Conservation (phyloP, 2,329 filamentous ascomycete species). For the Colletotrichum liaoningense region DNA sequence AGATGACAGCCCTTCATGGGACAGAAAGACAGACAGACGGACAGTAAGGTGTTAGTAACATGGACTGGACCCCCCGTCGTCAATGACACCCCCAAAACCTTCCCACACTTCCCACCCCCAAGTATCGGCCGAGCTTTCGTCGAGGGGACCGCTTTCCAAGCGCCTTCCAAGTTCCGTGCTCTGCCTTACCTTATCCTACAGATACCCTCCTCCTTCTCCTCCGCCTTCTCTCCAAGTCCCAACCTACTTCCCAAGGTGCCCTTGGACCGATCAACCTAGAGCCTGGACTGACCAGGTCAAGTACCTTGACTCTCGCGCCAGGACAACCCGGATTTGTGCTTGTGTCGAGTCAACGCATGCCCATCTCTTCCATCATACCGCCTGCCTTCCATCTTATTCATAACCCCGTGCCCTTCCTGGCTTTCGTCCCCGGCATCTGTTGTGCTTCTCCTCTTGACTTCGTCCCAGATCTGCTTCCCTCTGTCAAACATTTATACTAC, state of each 20-base stretch:
- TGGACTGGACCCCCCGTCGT: background rate
- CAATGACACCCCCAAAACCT: background rate
- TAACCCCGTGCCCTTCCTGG: slow-evolving; percentile 16
- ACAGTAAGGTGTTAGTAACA: background rate
- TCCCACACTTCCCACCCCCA: background rate
- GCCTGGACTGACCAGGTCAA: slow-evolving; percentile 19
- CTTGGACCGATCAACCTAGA: slow-evolving; percentile 17
- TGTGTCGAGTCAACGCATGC: slow-evolving; percentile 33
- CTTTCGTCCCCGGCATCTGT: background rate
- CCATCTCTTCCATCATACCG: slow-evolving; percentile 20
- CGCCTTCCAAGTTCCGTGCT: slow-evolving; percentile 1
- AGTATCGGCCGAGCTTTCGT: slow-evolving; percentile 26
- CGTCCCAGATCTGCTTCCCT: background rate
- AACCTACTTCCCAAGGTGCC: slow-evolving; percentile 1
- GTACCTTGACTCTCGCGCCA: slow-evolving; percentile 22
- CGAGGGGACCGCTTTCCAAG: slow-evolving; percentile 4
- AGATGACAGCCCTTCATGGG: background rate
- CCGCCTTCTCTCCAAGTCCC: background rate
- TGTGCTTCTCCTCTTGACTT: background rate
- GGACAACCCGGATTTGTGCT: slow-evolving; percentile 30
- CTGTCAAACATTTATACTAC: background rate
- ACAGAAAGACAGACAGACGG: background rate
- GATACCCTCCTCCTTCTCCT: slow-evolving; percentile 27
- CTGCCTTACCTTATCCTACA: slow-evolving; percentile 21
- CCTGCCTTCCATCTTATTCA: slow-evolving; percentile 17